Percentiles rank a stretch among this genome's conserved stretches.
phyloP scores from a whole-genome alignment of 2,329 filamentous ascomycete species.

The Lachnellula cervina region DNA sequence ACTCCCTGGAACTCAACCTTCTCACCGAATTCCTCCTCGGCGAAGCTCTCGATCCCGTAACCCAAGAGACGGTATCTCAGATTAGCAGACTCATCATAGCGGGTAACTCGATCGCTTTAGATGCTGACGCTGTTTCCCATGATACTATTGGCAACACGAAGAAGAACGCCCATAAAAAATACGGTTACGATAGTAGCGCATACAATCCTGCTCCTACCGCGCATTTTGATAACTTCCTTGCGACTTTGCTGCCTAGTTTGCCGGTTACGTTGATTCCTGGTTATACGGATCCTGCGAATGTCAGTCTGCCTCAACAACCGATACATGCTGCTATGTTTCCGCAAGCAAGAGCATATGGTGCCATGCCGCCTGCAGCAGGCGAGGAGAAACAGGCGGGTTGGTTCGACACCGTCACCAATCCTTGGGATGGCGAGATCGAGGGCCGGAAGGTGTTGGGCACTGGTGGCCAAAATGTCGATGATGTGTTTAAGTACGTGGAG shows the following conservation, averaged over 20 bases:
- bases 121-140: constrained; percentile 25
- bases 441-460: constrained; percentile 85
- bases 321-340: constrained; percentile 93
- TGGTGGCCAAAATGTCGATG: constrained; percentile 88
- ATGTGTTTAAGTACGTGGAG: constrained; percentile 86
- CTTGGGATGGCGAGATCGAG: constrained; percentile 85
- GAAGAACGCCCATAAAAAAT: constrained; percentile 62
- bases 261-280: constrained; percentile 88
- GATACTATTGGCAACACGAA: constrained; percentile 30
- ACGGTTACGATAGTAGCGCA: constrained; percentile 83
- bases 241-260: constrained; percentile 75
- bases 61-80: constrained; percentile 55
- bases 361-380: constrained; percentile 32
- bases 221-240: constrained; percentile 77
- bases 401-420: constrained; percentile 89
- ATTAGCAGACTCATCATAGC: constrained; percentile 88
- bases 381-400: constrained; percentile 55
- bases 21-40: constrained; percentile 85
- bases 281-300: constrained; percentile 78
- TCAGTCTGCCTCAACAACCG: constrained; percentile 85
- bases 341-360: constrained; percentile 62
- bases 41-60: constrained; percentile 60
- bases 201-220: constrained; percentile 86
- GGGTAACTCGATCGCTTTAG: constrained; percentile 69
- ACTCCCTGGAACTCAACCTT: constrained; percentile 70